Conservation (phyloP, 2,329 filamentous ascomycete genomes). For the Helminthosporium solani region DNA sequence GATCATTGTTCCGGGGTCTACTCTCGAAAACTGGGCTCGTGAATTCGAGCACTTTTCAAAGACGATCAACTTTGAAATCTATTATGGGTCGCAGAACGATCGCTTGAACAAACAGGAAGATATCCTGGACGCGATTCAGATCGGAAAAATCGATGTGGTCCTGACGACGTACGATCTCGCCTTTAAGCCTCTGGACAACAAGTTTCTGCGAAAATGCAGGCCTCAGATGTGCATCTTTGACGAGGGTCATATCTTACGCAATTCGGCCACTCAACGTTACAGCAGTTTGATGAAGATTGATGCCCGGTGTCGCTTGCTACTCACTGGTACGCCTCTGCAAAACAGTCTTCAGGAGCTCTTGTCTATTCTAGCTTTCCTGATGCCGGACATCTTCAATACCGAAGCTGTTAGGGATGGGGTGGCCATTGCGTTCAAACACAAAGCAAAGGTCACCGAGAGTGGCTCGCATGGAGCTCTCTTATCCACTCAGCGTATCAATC, state of each 20-base stretch:
- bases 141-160: constrained; percentile 61
- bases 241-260: constrained; percentile 92
- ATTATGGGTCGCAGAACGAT: constrained; percentile 69
- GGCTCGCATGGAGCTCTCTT: constrained; percentile 73
- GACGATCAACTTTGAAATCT: constrained; percentile 67
- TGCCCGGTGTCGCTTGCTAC: constrained; percentile 78
- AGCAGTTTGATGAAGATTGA: constrained; percentile 74
- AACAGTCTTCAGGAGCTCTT: constrained; percentile 94
- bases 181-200: constrained; percentile 59
- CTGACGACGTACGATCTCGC: constrained; percentile 72
- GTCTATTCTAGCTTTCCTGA: constrained; percentile 88
- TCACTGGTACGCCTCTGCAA: constrained; percentile 88
- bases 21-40: constrained; percentile 90
- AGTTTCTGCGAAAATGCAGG: constrained; percentile 61
- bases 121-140: constrained; percentile 64
- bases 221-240: constrained; percentile 74
- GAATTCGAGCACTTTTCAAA: constrained; percentile 90
- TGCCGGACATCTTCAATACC: constrained; percentile 74
- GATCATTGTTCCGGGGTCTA: constrained; percentile 88
- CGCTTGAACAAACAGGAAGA: constrained; percentile 67
- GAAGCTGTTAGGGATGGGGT: constrained; percentile 71
- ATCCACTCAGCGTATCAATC: constrained; percentile 80
- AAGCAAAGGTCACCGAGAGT: constrained; percentile 78
- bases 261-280: constrained; percentile 79
- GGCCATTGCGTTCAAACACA: constrained; percentile 87